phyloP scores from a whole-genome alignment of 352 stramenopile species.

The Phytophthora ramorum region DNA sequence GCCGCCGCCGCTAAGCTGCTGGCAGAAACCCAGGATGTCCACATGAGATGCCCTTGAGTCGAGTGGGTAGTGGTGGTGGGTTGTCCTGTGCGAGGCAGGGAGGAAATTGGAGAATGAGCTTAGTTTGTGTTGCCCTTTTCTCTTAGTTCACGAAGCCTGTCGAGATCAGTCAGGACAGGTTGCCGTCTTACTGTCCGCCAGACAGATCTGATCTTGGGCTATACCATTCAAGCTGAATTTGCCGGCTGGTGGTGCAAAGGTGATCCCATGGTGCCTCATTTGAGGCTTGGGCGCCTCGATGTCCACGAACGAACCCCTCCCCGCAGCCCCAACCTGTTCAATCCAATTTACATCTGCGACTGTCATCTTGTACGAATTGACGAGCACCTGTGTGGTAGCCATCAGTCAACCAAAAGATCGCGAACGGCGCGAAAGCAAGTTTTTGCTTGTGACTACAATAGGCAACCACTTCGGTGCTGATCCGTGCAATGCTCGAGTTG shows the following conservation, averaged over 20 bases:
- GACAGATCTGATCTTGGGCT: neutral
- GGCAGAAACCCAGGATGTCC: constrained; percentile 20
- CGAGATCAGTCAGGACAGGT: neutral
- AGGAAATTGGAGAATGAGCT: constrained; percentile 35
- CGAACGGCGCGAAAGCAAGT: neutral
- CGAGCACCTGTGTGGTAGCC: neutral
- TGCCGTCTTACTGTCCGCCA: neutral
- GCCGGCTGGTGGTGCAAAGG: constrained; percentile 12
- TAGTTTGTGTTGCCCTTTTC: constrained; percentile 10
- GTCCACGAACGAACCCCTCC: constrained; percentile 24
- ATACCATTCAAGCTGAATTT: constrained; percentile 2
- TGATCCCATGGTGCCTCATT: neutral
- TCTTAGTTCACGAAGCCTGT: neutral
- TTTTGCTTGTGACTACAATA: neutral
- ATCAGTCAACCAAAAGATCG: neutral
- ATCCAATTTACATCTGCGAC: constrained; percentile 28
- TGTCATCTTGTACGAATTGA: constrained; percentile 6
- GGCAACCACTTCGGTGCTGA: neutral
- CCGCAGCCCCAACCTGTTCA: constrained; percentile 22
- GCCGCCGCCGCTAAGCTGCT: constrained; percentile 7
- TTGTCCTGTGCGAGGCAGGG: constrained; percentile 21
- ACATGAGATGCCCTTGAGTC: constrained; percentile 12
- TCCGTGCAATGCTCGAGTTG: neutral
- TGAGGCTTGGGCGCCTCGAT: constrained; percentile 3
- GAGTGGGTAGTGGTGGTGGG: neutral